Evolutionary conservation across 78 protist genomes (phyloP), one percentile per base, ranked within the genome.

Genomic region (Dictyostelium firmibasis): DNA sequence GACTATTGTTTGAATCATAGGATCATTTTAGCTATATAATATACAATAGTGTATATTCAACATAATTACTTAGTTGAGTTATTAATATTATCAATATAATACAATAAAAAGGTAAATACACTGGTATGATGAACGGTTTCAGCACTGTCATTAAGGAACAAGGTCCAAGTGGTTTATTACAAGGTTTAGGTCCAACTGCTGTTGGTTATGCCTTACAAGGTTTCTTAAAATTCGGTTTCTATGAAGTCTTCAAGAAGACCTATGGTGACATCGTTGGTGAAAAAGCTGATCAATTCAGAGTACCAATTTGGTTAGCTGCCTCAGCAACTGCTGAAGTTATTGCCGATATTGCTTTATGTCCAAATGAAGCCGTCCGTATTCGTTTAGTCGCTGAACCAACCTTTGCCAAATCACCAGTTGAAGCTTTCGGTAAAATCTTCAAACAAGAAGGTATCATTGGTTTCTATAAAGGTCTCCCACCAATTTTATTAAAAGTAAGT

Each of bases 141-240:
- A 25, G 78, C 38, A 44, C 78, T 86, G 83, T 92, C 83, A 81
- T 77, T 33, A 81, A 47, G 20, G 96, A 96, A 86, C 96, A 96
- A 67, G 98, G 98, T 50, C 72, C 95, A 18, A 31, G 64, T 60
- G 92, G 76, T 78, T 88, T 92, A 74, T 76, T 85, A 78, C 92
- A 86, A 81, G 91, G 97, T 88, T 69, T 88, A 36, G 93, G 83
- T 20, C 93, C 93, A 88, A 89, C 94, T 67, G 94, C 87, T 33
- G 84, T 97, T n/a, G 99, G 98, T 78, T 98, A 98, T 92, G 97
- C 96, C 31, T 36, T 84, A n/a, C 98, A 97, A 97, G 98, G 98
- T 53, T 72, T 93, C 78, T 57, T 86, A 91, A 98, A 98, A 95
- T 98, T 94, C 81, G 99, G 99, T 85, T 93, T 96, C 97, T 97